A percentile compares a stretch with the other conserved stretches of the same genome.
Conservation (phyloP, 148 eudicot genomes). For the Nyssa sinensis region DNA sequence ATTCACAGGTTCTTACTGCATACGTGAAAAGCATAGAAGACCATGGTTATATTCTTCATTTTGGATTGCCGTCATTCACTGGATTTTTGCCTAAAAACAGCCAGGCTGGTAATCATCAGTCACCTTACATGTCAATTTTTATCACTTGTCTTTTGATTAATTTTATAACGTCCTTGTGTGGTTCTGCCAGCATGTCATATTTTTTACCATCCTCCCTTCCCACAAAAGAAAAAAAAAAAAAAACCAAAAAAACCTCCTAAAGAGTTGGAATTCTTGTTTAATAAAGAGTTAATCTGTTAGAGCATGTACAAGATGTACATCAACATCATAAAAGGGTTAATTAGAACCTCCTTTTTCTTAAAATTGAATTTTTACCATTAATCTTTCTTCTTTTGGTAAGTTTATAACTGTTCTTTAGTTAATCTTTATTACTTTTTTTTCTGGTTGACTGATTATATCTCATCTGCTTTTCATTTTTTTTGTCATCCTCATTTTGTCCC, state of each 20-base stretch:
- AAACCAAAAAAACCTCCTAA: too few relatives aligned
- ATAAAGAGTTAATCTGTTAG: neutral
- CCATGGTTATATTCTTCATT: constrained; percentile 93
- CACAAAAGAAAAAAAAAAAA: too few relatives aligned
- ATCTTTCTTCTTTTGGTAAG: too few relatives aligned
- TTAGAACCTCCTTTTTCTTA: too few relatives aligned
- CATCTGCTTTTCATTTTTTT: neutral
- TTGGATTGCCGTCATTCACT: constrained; percentile 72
- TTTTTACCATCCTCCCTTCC: neutral
- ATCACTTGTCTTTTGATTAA: neutral
- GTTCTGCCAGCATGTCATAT: neutral
- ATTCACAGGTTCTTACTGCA: constrained; percentile 67
- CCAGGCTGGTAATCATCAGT: constrained; percentile 44
- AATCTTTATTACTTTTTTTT: neutral
- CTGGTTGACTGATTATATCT: neutral
- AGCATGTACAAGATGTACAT: neutral
- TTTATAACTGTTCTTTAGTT: too few relatives aligned
- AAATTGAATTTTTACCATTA: too few relatives aligned
- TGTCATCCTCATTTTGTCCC: too few relatives aligned
- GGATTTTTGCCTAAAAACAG: constrained; percentile 73
- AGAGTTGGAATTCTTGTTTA: neutral
- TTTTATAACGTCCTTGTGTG: neutral
- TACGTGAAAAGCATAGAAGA: constrained; percentile 94
- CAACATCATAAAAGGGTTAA: too few relatives aligned
- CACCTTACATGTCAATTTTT: neutral